phyloP scores from a whole-genome alignment of 169 alveolate species.

The Plasmodium gonderi region DNA sequence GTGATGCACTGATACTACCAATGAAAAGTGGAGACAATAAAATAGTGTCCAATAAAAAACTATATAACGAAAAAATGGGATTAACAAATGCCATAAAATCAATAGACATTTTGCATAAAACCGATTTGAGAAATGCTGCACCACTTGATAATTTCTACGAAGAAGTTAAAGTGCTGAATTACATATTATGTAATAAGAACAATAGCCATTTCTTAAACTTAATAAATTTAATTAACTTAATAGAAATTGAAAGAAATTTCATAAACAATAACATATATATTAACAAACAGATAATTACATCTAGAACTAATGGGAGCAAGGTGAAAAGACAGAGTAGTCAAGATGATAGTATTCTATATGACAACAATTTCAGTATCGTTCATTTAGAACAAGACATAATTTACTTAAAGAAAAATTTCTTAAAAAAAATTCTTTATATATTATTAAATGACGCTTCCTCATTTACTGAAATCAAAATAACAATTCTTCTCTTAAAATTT shows the following conservation, averaged over 20 bases:
- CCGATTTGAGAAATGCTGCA: neutral
- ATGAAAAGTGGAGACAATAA: neutral
- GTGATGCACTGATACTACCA: neutral
- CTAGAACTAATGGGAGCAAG: neutral
- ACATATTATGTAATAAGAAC: constrained; percentile 27
- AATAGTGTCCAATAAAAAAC: neutral
- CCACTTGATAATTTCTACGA: constrained; percentile 14
- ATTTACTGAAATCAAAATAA: constrained; percentile 50
- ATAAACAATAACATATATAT: constrained; percentile 39
- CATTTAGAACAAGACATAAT: constrained; percentile 56
- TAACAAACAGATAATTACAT: constrained; percentile 39
- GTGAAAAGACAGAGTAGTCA: neutral
- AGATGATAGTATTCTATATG: constrained; percentile 29
- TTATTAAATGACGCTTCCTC: constrained; percentile 16
- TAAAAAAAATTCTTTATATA: constrained; percentile 20
- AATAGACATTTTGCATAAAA: neutral
- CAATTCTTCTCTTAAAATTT: constrained; percentile 30
- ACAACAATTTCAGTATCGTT: constrained; percentile 50
- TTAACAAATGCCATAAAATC: neutral
- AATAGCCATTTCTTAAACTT: constrained; percentile 29
- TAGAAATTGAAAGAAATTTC: constrained; percentile 39
- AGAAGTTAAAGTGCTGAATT: constrained; percentile 21
- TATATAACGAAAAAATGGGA: neutral
- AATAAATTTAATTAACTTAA: constrained; percentile 13
- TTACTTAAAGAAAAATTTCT: constrained; percentile 33